These are phyloP conservation scores for Priceomyces castillae DNA, from an alignment of 805 yeast genomes.

Conservation along the genomic window DNA sequence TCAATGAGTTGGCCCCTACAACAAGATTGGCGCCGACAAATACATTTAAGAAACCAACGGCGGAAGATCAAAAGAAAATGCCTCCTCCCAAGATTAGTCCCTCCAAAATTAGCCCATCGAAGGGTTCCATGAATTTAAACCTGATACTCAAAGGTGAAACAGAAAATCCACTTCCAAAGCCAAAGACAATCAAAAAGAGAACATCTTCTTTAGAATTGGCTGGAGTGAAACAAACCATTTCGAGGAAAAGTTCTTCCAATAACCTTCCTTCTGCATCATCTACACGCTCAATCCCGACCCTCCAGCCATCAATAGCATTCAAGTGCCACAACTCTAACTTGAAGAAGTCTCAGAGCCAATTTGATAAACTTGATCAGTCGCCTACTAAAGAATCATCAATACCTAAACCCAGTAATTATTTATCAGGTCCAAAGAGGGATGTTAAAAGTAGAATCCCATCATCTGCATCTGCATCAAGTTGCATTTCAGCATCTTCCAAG, in stretches of 20 bases:
- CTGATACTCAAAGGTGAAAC: slow-evolving; percentile 20
- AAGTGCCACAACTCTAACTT: slow-evolving; percentile 2
- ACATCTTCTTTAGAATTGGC: slow-evolving; percentile 35
- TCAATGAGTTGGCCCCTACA: background rate
- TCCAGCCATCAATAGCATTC: slow-evolving; percentile 13
- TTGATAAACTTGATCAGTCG: background rate
- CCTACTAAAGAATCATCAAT: slow-evolving; percentile 9
- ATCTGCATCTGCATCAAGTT: slow-evolving; percentile 1
- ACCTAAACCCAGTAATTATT: slow-evolving; percentile 12
- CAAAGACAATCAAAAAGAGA: slow-evolving; percentile 15
- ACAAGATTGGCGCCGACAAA: background rate
- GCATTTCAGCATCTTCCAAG: slow-evolving; percentile 7
- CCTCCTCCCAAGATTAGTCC: slow-evolving; percentile 14
- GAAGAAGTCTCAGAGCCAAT: slow-evolving; percentile 4
- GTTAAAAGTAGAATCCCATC: background rate
- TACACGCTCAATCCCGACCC: slow-evolving; percentile 6
- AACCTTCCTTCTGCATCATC: background rate
- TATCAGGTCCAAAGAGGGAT: slow-evolving; percentile 8
- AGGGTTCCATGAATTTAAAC: slow-evolving; percentile 37
- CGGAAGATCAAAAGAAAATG: background rate
- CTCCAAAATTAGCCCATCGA: slow-evolving; percentile 40
- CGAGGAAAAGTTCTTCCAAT: slow-evolving; percentile 4
- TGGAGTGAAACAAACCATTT: slow-evolving; percentile 24
- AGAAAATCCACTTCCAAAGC: background rate
- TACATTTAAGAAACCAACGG: background rate